Percentiles rank a stretch among this genome's conserved stretches.
Conservation (phyloP, 352 stramenopile species). For the Phytopythium cucurbitacearum region DNA sequence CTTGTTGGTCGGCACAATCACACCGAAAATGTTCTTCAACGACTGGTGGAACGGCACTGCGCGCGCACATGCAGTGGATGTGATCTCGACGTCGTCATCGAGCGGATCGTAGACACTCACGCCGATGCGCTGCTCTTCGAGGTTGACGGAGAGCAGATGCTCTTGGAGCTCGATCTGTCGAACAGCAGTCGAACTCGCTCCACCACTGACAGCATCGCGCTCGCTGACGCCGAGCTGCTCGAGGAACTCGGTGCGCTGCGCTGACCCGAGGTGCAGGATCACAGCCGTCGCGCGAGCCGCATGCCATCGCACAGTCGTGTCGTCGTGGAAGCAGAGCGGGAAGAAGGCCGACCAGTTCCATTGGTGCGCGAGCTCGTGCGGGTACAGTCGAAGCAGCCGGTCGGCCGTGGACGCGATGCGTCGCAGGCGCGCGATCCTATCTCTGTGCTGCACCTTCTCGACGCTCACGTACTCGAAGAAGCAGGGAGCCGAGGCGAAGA, state of each 20-base stretch:
- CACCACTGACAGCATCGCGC: constrained; percentile 33
- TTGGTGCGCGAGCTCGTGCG: constrained; percentile 43
- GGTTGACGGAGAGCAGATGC: constrained; percentile 30
- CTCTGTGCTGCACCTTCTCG: constrained; percentile 27
- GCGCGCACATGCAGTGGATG: neutral
- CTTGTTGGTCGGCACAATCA: constrained; percentile 69
- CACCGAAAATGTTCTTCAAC: constrained; percentile 79
- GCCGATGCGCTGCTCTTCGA: constrained; percentile 48
- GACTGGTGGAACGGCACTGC: constrained; percentile 56
- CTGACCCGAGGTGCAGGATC: constrained; percentile 66
- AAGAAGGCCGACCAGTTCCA: constrained; percentile 86
- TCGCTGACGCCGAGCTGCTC: constrained; percentile 42
- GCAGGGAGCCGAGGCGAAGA: constrained; percentile 56
- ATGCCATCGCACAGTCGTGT: constrained; percentile 53
- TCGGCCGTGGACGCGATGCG: constrained; percentile 57
- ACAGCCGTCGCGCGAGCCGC: constrained; percentile 53
- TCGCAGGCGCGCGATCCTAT: constrained; percentile 32
- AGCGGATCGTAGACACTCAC: constrained; percentile 20
- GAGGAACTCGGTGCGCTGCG: constrained; percentile 63
- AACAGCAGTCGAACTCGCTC: constrained; percentile 14
- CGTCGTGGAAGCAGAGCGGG: constrained; percentile 70
- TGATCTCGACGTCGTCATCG: constrained; percentile 1
- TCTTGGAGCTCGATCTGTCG: constrained; percentile 62
- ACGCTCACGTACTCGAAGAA: constrained; percentile 76
- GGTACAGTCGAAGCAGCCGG: constrained; percentile 45